Evolutionary conservation across 305 asterid genomes (phyloP), one percentile per base, ranked within the genome.

Genomic region (Fraxinus ornus): DNA sequence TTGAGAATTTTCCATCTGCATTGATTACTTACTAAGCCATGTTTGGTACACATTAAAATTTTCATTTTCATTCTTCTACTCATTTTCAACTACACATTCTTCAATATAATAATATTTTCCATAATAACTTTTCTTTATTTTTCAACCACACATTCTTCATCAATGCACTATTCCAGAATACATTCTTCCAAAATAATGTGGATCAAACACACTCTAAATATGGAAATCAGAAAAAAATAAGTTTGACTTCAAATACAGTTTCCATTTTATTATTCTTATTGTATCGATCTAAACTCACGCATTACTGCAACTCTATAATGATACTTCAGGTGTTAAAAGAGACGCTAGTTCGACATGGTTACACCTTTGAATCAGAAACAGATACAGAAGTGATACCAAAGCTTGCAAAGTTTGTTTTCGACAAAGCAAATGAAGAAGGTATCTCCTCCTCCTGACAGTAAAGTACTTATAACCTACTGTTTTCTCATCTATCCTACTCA

Each of bases 301-400:
- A 41, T 71, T 81, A 68, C 49, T 47, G 71, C 71, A 77, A 41
- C 49, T 19, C 83, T 71, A 35, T 78, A 74, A 21, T 89, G 81
- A 57, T 73, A 76, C 36, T 84, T 84, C 84, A 95, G 99, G 99
- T 91, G 81, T 83, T 95, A 82, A 95, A 94, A 88, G 91, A 92
- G 92, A 89, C 97, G 41, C 93, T 95, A 77, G 88, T 94, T 80
- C 95, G 96, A 62, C 99, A 94, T 91, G 98, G 97, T 80, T 95
- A 93, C 87, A 91, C 89, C 80, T 95, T 95, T 87, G 97, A 91
- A 84, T 95, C 99, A 47, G 99, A 95, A 62, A 95, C 99, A 68
- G 99, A 95, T 83, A 95, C 99, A 5, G 98, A 95, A 90, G 99
- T 95, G 84, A 95, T 95, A 87, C 98, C 99, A 12, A 95, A 95